Percentiles rank a stretch among this genome's conserved stretches.
Evolutionary conservation across 169 alveolate genomes (phyloP).

Genomic region (Plasmodium malariae): DNA sequence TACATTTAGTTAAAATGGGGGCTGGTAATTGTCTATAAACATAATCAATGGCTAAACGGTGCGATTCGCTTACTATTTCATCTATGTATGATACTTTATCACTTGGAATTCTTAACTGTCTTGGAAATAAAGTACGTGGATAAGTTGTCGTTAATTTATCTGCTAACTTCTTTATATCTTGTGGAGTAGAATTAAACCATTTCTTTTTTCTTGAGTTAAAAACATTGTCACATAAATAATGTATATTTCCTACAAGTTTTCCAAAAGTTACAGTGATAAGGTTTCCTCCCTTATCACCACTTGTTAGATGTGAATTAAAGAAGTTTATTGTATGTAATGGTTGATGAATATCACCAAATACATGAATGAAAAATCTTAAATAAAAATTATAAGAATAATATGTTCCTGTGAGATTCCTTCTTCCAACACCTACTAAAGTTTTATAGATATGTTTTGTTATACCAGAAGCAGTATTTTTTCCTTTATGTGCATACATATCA

Average conservation of each 20-base stretch:
- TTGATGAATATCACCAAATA: slow-evolving; percentile 89
- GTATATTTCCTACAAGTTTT: neutral
- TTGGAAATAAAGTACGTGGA: neutral
- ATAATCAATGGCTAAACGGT: slow-evolving; percentile 31
- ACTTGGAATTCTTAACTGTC: neutral
- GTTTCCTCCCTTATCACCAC: slow-evolving; percentile 89
- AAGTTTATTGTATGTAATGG: slow-evolving; percentile 86
- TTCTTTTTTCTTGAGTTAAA: slow-evolving; percentile 28
- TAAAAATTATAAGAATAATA: slow-evolving; percentile 67
- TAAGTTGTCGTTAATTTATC: neutral
- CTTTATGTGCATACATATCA: slow-evolving; percentile 31
- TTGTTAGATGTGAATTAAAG: slow-evolving; percentile 77
- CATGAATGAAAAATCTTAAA: slow-evolving; percentile 85
- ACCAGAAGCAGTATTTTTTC: slow-evolving; percentile 45
- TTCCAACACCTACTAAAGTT: slow-evolving; percentile 4
- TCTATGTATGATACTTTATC: slow-evolving; percentile 39
- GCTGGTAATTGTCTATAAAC: slow-evolving; percentile 12
- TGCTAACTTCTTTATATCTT: neutral
- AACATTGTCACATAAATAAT: slow-evolving; percentile 42
- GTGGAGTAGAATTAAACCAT: slow-evolving; percentile 13
- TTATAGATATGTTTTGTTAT: slow-evolving; percentile 28
- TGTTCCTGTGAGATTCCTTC: slow-evolving; percentile 5
- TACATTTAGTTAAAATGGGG: neutral
- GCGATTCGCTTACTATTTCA: slow-evolving; percentile 13
- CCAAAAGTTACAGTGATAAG: slow-evolving; percentile 1